These are phyloP conservation scores for Colletotrichum graminicola DNA, from an alignment of 2,329 filamentous ascomycete species.

Conservation along the genomic window DNA sequence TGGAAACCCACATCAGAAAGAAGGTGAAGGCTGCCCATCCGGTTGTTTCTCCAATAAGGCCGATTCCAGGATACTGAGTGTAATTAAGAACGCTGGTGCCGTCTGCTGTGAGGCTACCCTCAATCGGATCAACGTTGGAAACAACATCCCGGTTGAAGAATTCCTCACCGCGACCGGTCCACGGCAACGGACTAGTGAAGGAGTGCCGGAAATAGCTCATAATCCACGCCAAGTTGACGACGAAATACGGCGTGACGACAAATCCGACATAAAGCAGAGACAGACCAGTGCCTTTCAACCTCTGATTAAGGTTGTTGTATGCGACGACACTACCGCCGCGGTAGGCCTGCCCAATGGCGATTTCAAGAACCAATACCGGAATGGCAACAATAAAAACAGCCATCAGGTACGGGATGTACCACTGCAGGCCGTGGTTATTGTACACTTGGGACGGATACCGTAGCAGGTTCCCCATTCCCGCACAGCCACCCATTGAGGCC, in stretches of 20 bases:
- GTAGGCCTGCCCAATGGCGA: conserved; percentile 78
- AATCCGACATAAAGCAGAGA: conserved; percentile 65
- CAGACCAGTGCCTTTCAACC: conserved; percentile 66
- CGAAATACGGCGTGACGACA: conserved; percentile 69
- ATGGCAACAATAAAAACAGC: conserved; percentile 68
- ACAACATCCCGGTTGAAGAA: conserved; percentile 66
- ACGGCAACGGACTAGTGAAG: conserved; percentile 67
- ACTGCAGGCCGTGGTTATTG: conserved; percentile 71
- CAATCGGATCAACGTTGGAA: conserved; percentile 58
- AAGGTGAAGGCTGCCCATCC: conserved; percentile 69
- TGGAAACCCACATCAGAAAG: conserved; percentile 71
- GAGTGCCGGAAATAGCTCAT: conserved; percentile 70
- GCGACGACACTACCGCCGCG: conserved; percentile 67
- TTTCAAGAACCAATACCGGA: conserved; percentile 67
- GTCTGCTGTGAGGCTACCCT: conserved; percentile 54
- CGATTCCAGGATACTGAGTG: conserved; percentile 59
- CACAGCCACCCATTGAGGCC: conserved; percentile 69
- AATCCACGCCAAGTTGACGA: conserved; percentile 69
- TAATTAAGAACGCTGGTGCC: conserved; percentile 50
- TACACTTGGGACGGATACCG: conserved; percentile 70
- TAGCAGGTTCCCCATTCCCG: conserved; percentile 69
- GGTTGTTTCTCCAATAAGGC: conserved; percentile 66
- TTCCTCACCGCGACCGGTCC: conserved; percentile 62
- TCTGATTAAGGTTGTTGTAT: conserved; percentile 64
- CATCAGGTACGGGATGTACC: conserved; percentile 70